phyloP scores from a whole-genome alignment of 2,329 filamentous ascomycete species.

The Teratosphaeria gauchensis region DNA sequence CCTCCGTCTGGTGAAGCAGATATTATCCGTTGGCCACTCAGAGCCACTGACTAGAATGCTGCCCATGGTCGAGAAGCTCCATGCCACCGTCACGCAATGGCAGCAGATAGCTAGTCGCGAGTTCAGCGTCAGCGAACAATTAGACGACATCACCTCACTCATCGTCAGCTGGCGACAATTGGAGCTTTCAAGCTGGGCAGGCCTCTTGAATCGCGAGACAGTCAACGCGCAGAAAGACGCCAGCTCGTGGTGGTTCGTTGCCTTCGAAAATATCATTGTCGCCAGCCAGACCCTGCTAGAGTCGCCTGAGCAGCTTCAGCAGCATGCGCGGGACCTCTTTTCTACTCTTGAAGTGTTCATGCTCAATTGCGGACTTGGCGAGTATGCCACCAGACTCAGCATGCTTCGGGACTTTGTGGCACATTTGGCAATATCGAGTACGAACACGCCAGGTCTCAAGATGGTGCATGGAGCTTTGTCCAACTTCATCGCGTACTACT shows the following conservation, averaged over 20 bases:
- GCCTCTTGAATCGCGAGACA: constrained; percentile 74
- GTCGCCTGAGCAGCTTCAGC: constrained; percentile 34
- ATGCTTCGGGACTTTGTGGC: constrained; percentile 53
- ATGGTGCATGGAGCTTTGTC: constrained; percentile 55
- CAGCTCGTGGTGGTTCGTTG: constrained; percentile 90
- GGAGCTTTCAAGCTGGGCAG: constrained; percentile 86
- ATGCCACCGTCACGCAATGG: constrained; percentile 84
- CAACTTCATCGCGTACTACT: constrained; percentile 70
- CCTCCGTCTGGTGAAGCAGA: constrained; percentile 60
- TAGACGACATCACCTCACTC: constrained; percentile 68
- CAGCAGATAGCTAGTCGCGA: constrained; percentile 80
- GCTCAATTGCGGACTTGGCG: constrained; percentile 66
- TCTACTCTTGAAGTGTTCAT: constrained; percentile 73
- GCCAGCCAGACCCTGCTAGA: constrained; percentile 21
- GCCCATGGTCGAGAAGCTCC: constrained; percentile 77
- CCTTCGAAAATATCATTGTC: constrained; percentile 79
- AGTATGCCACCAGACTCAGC: constrained; percentile 60
- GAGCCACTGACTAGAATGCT: constrained; percentile 83
- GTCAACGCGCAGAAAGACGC: constrained; percentile 68
- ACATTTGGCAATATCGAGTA: constrained; percentile 53
- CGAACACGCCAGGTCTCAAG: constrained; percentile 43
- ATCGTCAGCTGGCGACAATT: constrained; percentile 85
- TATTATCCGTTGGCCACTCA: constrained; percentile 64
- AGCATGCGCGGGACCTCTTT: constrained; percentile 61
- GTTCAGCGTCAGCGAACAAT: constrained; percentile 59